Evolutionary conservation across 345 rosid species (phyloP).

Genomic region (Odontarrhena argentea): DNA sequence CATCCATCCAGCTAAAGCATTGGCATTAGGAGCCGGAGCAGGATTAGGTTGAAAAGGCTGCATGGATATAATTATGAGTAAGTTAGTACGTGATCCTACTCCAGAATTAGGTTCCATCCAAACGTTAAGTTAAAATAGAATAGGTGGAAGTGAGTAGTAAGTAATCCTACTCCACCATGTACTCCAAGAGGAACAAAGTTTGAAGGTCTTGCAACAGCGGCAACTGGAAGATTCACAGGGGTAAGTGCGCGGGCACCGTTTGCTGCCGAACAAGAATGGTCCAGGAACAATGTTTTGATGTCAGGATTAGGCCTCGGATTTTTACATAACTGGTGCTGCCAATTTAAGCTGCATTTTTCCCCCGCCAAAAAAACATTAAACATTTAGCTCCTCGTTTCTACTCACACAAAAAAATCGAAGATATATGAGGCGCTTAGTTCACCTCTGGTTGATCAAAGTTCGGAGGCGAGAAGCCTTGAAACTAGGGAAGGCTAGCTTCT

Average conservation of each 20-base stretch:
- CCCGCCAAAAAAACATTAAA: not conserved
- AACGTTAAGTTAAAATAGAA: conserved; percentile 5
- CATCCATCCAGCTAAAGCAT: conserved; percentile 78
- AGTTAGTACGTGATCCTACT: too few relatives aligned
- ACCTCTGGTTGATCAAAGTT: conserved; percentile 93
- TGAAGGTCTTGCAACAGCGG: conserved; percentile 75
- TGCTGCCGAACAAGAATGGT: conserved; percentile 65
- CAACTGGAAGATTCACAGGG: conserved; percentile 63
- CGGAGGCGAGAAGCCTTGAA: conserved; percentile 79
- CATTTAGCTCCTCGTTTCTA: not conserved
- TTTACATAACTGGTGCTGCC: conserved; percentile 94
- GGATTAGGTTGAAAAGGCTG: conserved; percentile 78
- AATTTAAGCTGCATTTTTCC: conserved; percentile 62
- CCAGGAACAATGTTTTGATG: conserved; percentile 76
- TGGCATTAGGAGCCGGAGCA: conserved; percentile 67
- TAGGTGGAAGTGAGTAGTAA: conserved; percentile 1
- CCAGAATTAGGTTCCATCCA: too few relatives aligned
- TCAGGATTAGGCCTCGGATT: conserved; percentile 86
- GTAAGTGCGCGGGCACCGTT: conserved; percentile 81
- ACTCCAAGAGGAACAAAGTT: conserved; percentile 74
- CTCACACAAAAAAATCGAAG: too few relatives aligned
- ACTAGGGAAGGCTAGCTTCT: conserved; percentile 73
- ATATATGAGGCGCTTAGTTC: not conserved
- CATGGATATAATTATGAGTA: conserved; percentile 18
- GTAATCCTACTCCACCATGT: conserved; percentile 67